phyloP scores from a whole-genome alignment of 306 rosid genomes.

The Castanea sativa region DNA sequence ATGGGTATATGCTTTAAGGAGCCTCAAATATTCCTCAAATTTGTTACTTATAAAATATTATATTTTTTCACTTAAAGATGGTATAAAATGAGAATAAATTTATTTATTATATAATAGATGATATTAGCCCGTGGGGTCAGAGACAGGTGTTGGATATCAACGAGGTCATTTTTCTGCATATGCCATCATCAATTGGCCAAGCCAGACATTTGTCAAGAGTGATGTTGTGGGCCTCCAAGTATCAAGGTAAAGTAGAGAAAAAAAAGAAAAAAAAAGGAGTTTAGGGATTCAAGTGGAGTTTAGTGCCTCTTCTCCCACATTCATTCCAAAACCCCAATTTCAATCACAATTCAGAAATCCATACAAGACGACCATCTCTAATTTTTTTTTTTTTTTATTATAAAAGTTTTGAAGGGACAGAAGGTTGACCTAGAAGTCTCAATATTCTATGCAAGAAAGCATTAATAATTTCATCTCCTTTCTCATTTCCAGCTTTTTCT shows the following conservation, averaged over 20 bases:
- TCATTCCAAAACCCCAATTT: constrained; percentile 1
- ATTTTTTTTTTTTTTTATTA: neutral
- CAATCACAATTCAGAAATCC: neutral
- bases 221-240: constrained; percentile 22
- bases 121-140: neutral
- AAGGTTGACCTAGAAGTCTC: constrained; percentile 17
- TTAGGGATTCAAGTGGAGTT: neutral
- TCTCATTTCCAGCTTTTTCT: constrained; percentile 10
- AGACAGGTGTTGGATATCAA: neutral
- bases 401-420: neutral
- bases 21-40: too few relatives aligned
- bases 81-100: neutral
- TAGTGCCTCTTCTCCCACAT: constrained; percentile 1
- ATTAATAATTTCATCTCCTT: constrained; percentile 1
- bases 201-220: neutral
- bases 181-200: neutral
- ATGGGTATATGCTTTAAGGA: too few relatives aligned
- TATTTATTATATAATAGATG: neutral
- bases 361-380: constrained; percentile 7
- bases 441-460: neutral
- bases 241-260: constrained; percentile 10
- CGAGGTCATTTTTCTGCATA: constrained; percentile 27
- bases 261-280: neutral
- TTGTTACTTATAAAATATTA: neutral
- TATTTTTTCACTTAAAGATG: neutral